phyloP scores from a whole-genome alignment of 2,329 filamentous ascomycete species.

The Penicillium sp. region DNA sequence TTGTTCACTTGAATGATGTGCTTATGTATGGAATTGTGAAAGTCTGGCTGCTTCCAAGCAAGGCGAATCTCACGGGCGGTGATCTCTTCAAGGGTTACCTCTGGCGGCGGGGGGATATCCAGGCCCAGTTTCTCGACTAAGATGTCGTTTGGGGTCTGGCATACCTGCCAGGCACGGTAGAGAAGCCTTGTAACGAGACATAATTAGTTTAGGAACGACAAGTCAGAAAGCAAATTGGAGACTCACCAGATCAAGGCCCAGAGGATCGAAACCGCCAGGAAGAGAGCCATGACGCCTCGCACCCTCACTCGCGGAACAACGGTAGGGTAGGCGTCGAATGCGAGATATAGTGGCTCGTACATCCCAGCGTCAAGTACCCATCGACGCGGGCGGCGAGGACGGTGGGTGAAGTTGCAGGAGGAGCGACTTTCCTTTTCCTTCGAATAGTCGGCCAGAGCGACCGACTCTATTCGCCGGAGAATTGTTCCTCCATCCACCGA shows the following conservation, averaged over 20 bases:
- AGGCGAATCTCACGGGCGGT: constrained; percentile 84
- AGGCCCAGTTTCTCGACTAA: constrained; percentile 89
- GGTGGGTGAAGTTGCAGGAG: constrained; percentile 5
- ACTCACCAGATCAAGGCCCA: constrained; percentile 55
- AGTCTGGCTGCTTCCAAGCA: constrained; percentile 81
- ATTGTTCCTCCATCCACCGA: not conserved
- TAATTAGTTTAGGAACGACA: not conserved
- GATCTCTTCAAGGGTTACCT: constrained; percentile 89
- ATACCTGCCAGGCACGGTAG: constrained; percentile 82
- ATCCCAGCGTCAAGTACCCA: constrained; percentile 46
- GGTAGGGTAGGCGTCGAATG: constrained; percentile 51
- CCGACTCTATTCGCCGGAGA: not conserved
- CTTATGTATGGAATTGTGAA: constrained; percentile 72
- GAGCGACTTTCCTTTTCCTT: constrained; percentile 11
- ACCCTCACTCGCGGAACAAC: constrained; percentile 52
- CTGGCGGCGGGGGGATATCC: constrained; percentile 87
- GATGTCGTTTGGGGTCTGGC: constrained; percentile 88
- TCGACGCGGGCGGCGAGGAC: constrained; percentile 31
- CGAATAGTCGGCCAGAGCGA: not conserved
- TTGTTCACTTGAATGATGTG: constrained; percentile 94
- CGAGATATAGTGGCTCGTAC: constrained; percentile 51
- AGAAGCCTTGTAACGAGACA: constrained; percentile 65
- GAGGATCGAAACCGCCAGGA: constrained; percentile 52
- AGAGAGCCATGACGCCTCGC: constrained; percentile 54
- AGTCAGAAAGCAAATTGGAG: not conserved